Evolutionary conservation across 2,329 filamentous ascomycete species (phyloP).

Genomic region (Helotiales sp.): DNA sequence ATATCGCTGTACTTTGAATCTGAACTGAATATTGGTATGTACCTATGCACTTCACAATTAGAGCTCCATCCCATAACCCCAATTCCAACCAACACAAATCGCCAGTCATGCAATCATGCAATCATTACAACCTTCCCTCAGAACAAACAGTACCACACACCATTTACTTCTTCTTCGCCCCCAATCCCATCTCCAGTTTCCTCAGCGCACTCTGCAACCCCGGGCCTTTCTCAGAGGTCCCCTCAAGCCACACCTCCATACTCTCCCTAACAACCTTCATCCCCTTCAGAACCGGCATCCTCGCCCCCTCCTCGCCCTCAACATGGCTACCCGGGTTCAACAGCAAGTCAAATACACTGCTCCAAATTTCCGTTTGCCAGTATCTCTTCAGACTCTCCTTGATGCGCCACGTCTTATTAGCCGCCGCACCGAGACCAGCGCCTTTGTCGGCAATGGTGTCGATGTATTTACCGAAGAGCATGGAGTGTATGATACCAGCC

Average conservation of each 20-base stretch:
- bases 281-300: slow-evolving; percentile 73
- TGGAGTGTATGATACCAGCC: slow-evolving; percentile 82
- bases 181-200: slow-evolving; percentile 56
- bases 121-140: not conserved
- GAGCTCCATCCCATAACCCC: not conserved
- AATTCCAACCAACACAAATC: not conserved
- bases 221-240: slow-evolving; percentile 80
- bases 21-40: not conserved
- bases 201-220: slow-evolving; percentile 72
- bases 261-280: slow-evolving; percentile 71
- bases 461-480: slow-evolving; percentile 95
- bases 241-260: slow-evolving; percentile 85
- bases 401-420: slow-evolving; percentile 73
- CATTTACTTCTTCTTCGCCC: slow-evolving; percentile 32
- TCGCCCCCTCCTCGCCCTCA: slow-evolving; percentile 66
- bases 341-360: slow-evolving; percentile 79
- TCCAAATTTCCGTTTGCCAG: slow-evolving; percentile 95
- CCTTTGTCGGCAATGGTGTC: slow-evolving; percentile 68
- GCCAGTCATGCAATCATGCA: slow-evolving; percentile 15
- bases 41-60: too few species aligned
- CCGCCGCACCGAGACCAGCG: slow-evolving; percentile 59
- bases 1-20: too few species aligned
- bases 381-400: slow-evolving; percentile 88
- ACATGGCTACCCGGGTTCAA: slow-evolving; percentile 77
- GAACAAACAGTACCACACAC: not conserved